phyloP scores from a whole-genome alignment of 768 basidiomycete genomes.

The Lentinula edodes region DNA sequence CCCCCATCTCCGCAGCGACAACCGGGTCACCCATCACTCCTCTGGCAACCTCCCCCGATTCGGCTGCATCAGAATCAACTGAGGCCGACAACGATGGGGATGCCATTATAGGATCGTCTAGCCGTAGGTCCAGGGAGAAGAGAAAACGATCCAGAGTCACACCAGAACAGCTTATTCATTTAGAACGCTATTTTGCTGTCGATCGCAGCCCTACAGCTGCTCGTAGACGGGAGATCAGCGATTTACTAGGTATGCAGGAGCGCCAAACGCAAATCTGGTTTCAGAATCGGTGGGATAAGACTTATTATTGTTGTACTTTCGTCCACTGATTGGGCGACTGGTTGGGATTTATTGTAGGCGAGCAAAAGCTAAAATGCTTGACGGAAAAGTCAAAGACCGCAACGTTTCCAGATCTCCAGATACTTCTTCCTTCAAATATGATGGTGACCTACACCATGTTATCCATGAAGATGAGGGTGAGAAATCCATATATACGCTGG shows the following conservation, averaged over 20 bases:
- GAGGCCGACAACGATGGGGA: conserved; percentile 25
- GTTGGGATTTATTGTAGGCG: conserved; percentile 38
- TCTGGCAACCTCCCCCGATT: conserved; percentile 16
- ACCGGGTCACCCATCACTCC: conserved; percentile 25
- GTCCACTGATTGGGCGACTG: background rate
- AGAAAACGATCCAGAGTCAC: conserved; percentile 76
- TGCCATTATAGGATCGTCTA: conserved; percentile 30
- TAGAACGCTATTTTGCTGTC: conserved; percentile 63
- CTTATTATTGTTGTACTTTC: background rate
- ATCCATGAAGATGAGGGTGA: conserved; percentile 75
- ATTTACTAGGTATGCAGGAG: conserved; percentile 75
- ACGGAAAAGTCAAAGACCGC: conserved; percentile 45
- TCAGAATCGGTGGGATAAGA: conserved; percentile 58
- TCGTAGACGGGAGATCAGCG: conserved; percentile 68
- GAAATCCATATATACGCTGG: conserved; percentile 18
- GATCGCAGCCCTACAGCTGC: conserved; percentile 72
- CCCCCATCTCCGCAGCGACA: conserved; percentile 18
- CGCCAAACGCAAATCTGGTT: conserved; percentile 90
- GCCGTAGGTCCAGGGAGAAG: conserved; percentile 44
- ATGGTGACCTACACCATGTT: conserved; percentile 56
- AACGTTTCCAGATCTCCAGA: conserved; percentile 26
- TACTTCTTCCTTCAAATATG: conserved; percentile 49
- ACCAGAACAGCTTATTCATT: conserved; percentile 70
- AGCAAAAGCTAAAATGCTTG: conserved; percentile 74
- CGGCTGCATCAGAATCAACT: conserved; percentile 17